Evolutionary conservation across 345 rosid species (phyloP).

Genomic region (Populus euphratica): DNA sequence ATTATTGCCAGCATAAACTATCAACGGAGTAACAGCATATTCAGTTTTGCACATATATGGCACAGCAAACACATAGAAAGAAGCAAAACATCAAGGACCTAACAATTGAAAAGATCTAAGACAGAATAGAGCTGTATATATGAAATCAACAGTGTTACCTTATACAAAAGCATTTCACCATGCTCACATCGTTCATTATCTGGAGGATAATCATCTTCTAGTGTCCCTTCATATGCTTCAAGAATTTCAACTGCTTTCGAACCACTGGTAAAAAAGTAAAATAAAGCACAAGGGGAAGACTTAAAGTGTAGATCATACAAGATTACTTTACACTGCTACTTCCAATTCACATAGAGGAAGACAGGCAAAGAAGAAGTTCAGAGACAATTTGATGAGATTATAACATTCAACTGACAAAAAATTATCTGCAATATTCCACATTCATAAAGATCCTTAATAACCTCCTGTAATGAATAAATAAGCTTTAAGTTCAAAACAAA

Average conservation of each 20-base stretch:
- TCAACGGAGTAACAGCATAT: neutral
- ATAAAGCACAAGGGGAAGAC: neutral
- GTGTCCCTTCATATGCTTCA: constrained; percentile 98
- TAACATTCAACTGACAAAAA: neutral
- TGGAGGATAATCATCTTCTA: constrained; percentile 97
- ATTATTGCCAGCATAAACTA: neutral
- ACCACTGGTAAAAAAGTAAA: constrained; percentile 43
- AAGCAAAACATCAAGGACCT: neutral
- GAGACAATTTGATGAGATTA: neutral
- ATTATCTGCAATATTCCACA: neutral
- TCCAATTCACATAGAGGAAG: neutral
- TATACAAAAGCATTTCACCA: constrained; percentile 96
- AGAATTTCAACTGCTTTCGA: constrained; percentile 96
- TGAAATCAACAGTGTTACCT: constrained; percentile 44
- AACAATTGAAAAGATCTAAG: neutral
- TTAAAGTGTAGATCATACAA: neutral
- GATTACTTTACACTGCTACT: neutral
- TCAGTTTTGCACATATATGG: neutral
- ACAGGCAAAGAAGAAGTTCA: neutral
- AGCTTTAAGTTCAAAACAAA: neutral
- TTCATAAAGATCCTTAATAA: neutral
- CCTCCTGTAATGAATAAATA: neutral
- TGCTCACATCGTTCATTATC: constrained; percentile 94
- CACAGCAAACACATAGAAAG: neutral
- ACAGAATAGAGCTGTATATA: neutral